Base-by-base conservation (phyloP, 805 yeast genomes). In the Suhomyces sp. region DNA sequence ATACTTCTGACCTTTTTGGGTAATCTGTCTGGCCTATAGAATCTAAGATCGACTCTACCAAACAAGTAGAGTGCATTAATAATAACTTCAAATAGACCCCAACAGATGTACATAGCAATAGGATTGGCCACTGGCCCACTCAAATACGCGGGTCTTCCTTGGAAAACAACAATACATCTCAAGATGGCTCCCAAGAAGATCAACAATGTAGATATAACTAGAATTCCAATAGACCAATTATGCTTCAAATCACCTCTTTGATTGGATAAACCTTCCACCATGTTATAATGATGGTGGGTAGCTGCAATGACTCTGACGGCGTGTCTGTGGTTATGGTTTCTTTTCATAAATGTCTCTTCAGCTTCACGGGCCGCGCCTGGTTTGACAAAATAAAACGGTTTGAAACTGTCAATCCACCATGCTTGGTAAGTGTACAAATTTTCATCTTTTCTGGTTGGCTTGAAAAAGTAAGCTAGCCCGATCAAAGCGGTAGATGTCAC, bases 341-440 rank as follows among this genome's bases (percentile, higher is more conserved):
- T 64, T 49, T 67, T 66, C 68, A 74, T 73, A 53, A 79, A 78
- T 0, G 79, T 64, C 39, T 66, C 72, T 56, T 72, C 81, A 12
- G 84, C 86, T 45, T 69, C 66, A 50, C 69, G 69, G 7, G 78
- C 71, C 1, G 89, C 82, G 48, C 76, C 75, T 52, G 76, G 77
- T 54, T 75, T 73, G 12, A 84, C 85, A 67, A 76, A 87, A 66
- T 87, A 87, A 47, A 73, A 68, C 15, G 84, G 77, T 21, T 69
- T 61, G 58, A 86, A 85, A 4, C 82, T 77, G 64, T 84, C 83
- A 60, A 87, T 83, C 94, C 94, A 87, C 79, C 85, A 84, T 35
- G 96, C 89, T 63, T 83, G 88, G 64, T 82, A 86, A 56, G 83
- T 82, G 58, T 80, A 76, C 37, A 84, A 73, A 41, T 69, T 64